Base-by-base conservation (phyloP, 192 early-diverging fungal species). In the Coemansia sp. region DNA sequence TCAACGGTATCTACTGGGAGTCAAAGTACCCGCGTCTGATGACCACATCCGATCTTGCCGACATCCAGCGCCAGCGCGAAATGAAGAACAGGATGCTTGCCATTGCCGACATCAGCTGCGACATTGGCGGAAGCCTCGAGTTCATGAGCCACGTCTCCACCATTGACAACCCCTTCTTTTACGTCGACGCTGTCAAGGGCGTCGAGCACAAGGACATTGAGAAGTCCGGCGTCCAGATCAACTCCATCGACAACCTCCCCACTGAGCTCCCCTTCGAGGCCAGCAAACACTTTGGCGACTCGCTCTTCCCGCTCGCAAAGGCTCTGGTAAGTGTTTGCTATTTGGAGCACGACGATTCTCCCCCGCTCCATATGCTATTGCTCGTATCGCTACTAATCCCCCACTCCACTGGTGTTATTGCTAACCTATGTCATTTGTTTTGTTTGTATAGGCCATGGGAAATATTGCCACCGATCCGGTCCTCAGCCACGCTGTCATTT, bases 1-100 rank as follows among this genome's bases (percentile, higher is more conserved):
- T 95, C 50, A 97, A 96, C 57, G 97, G 95, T 29, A 92, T 94
- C 33, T 98, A 94, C 81, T 98, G 97, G 97, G 89, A 93, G 66
- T 56, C 74, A 15, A 76, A 84, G 50, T 96, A 83, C 71, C 97
- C 97, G 30, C 89, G 94, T 11, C 73, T 98, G 47, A 68, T 98
- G 64, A 94, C 93, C n/a, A 92, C 83, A 17, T 82, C 85, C 47
- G 94, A 98, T 55, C 76, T 92, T n/a, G 75, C 72, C 20, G 57
- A 84, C 15, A 82, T 97, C 38, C 91, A 94, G 57, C 57, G 61
- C 44, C 69, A 86, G 45, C 83, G 83, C 37, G 74, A 87, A 37
- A 83, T 88, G 33, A 84, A 83, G 44, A 74, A 88, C 37, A 75
- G 91, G 54, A 84, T 98, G 85, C 80, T 96, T 52, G 82, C 87